Evolutionary conservation across 345 rosid genomes (phyloP), one percentile per base, ranked within the genome.

Genomic region (Melaleuca alternifolia): DNA sequence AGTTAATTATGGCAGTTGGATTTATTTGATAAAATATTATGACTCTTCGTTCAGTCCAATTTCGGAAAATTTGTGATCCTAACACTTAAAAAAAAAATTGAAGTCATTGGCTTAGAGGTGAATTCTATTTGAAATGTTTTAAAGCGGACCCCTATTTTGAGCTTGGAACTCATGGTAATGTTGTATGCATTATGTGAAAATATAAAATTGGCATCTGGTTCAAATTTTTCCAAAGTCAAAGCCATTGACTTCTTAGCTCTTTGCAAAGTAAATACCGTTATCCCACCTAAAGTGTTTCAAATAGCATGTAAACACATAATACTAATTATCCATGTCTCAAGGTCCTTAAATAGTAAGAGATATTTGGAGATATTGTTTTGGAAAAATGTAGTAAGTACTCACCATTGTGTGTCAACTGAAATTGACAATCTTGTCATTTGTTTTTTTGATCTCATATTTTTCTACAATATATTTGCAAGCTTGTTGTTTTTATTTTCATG

Each of bases 81-180:
- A n/a, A n/a, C n/a, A n/a, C n/a, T n/a, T n/a, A n/a, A n/a, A n/a
- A n/a, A n/a, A n/a, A n/a, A n/a, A n/a, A n/a, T n/a, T n/a, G 91
- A 90, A 90, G 88, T 76, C 95, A 92, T 79, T 96, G 99, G 99
- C 86, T 87, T 81, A 95, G 91, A 87, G 99, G 99, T 28, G 96
- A 97, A 89, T 99, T 97, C 0, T 1, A 97, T 94, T 82, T 90
- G 87, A 51, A 90, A 94, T 87, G 90, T 91, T 83, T 96, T 96
- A 82, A 91, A 91, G 76, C 87, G 53, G 87, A 87, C 93, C 76
- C 85, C 95, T 71, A 94, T 91, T 89, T 91, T 97, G 87, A 97
- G 98, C 91, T 97, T 99, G 99, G 99, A 97, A 84, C 99, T 99
- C 21, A 93, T 89, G 98, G 99, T 97, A 83, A 97, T 97, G 97